Conservation (phyloP, 179 eudicot species). For the Patellifolia procumbens region DNA sequence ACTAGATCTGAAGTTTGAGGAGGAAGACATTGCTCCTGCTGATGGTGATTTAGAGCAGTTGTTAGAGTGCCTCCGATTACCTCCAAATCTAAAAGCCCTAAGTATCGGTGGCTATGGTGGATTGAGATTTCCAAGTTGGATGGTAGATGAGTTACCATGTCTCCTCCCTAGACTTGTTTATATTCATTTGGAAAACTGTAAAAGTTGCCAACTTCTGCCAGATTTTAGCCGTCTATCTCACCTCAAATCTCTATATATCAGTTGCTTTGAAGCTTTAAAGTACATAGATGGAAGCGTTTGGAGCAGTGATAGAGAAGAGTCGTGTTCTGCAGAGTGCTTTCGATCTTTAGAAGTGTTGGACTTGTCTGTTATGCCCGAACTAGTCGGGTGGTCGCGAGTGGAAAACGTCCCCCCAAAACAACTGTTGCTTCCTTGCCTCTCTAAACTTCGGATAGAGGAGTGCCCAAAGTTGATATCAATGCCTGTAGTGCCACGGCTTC, state of each 20-base stretch:
- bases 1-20: too few species aligned
- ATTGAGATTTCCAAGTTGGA: background rate
- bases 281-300: background rate
- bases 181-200: too few species aligned
- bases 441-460: background rate
- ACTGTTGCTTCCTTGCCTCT: background rate
- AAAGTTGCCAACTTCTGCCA: background rate
- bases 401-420: background rate
- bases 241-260: background rate
- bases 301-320: background rate
- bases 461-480: background rate
- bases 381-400: background rate
- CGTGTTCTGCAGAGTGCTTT: background rate
- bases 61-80: too few species aligned
- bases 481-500: background rate
- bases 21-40: too few species aligned
- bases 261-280: background rate
- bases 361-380: background rate
- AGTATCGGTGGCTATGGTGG: background rate
- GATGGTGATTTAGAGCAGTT: too few species aligned
- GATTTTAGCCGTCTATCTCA: background rate
- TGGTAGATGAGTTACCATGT: too few species aligned
- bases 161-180: too few species aligned
- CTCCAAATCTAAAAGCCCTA: background rate
- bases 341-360: background rate